Conservation (phyloP, 1,139 yeast species). For the Candida sanyaensis region DNA sequence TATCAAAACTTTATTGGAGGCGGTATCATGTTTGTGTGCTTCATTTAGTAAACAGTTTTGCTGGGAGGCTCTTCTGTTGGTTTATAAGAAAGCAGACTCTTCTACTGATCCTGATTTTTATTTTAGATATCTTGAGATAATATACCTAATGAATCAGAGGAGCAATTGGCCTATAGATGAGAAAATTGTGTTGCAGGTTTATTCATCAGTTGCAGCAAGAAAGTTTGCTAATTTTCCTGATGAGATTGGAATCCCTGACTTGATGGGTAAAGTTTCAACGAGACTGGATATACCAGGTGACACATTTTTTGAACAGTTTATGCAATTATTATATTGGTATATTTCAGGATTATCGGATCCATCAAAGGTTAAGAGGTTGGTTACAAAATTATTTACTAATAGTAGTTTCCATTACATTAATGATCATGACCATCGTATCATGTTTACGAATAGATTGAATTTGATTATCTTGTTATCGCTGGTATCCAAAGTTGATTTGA, state of each 20-base stretch:
- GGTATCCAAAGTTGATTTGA: conserved; percentile 36
- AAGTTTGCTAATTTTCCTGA: conserved; percentile 42
- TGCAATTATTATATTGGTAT: conserved; percentile 37
- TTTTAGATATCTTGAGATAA: conserved; percentile 30
- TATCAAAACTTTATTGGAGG: conserved; percentile 11
- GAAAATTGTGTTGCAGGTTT: conserved; percentile 29
- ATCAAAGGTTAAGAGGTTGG: conserved; percentile 31
- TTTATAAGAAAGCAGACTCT: conserved; percentile 9
- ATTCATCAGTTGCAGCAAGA: conserved; percentile 30
- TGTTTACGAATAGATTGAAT: conserved; percentile 42
- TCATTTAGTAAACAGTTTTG: conserved; percentile 6
- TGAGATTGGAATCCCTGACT: conserved; percentile 28
- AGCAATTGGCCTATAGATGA: conserved; percentile 43
- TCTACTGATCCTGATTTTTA: conserved; percentile 16
- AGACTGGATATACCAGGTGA: conserved; percentile 35
- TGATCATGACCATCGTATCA: conserved; percentile 27
- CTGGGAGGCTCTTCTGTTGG: conserved; percentile 14
- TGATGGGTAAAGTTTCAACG: conserved; percentile 27
- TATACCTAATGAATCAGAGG: conserved; percentile 28
- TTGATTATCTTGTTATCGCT: conserved; percentile 36
- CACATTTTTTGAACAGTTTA: conserved; percentile 40
- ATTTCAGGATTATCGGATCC: conserved; percentile 30
- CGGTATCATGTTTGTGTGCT: conserved; percentile 16
- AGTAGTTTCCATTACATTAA: conserved; percentile 34
- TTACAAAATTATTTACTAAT: conserved; percentile 40